Evolutionary conservation across 306 rosid genomes (phyloP).

Genomic region (Canavalia ensiformis): DNA sequence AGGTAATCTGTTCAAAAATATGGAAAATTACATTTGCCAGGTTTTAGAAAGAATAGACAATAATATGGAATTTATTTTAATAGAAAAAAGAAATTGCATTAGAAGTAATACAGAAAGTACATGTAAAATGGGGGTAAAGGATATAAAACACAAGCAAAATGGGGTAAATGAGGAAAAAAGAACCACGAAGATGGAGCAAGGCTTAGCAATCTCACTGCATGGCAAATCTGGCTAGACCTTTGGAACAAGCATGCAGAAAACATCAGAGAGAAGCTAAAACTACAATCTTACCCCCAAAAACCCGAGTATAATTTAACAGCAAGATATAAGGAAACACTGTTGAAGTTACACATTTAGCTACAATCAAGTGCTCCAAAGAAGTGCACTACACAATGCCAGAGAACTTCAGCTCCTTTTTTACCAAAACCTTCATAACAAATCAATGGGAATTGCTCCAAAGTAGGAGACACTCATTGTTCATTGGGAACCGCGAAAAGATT

Average conservation of each 20-base stretch:
- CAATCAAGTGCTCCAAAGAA: no score
- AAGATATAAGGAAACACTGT: no score
- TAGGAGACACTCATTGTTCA: no score
- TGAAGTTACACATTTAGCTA: no score
- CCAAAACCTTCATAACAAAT: no score
- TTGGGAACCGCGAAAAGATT: no score
- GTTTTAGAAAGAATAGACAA: conserved; percentile 32
- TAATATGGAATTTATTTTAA: not conserved
- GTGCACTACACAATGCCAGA: no score
- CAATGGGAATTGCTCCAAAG: no score
- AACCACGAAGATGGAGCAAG: not conserved
- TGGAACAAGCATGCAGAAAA: not conserved
- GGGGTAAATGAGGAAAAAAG: not conserved
- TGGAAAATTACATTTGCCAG: conserved; percentile 37
- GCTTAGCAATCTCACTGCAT: not conserved
- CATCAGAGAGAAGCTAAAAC: not conserved
- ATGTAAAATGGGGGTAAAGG: not conserved
- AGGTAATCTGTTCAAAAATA: conserved; percentile 83
- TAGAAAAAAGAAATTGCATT: not conserved
- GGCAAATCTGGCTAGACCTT: not conserved
- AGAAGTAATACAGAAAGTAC: not conserved
- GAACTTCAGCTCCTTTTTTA: no score
- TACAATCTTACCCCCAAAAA: no score
- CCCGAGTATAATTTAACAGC: no score
- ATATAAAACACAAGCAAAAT: conserved; percentile 27